Percentiles rank a stretch among this genome's conserved stretches.
These are phyloP conservation scores for Hypoxylon sp. DNA, from an alignment of 2,329 filamentous ascomycete genomes.

Conservation along the genomic window DNA sequence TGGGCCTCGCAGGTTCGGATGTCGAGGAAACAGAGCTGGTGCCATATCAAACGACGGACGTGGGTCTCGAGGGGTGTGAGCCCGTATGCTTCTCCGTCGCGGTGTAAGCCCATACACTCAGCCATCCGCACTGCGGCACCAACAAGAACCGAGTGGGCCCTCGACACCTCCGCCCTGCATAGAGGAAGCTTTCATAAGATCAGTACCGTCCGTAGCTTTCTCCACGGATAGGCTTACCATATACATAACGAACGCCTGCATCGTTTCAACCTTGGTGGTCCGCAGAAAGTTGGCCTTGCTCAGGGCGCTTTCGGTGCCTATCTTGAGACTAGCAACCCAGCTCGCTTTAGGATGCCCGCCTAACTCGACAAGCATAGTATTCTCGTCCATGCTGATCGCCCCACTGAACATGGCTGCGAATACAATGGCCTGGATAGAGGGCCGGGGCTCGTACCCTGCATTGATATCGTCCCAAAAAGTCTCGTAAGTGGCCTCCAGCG, in stretches of 20 bases:
- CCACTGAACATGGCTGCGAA: slow-evolving; percentile 78
- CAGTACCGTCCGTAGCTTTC: slow-evolving; percentile 30
- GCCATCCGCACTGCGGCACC: slow-evolving; percentile 79
- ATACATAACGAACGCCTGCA: slow-evolving; percentile 83
- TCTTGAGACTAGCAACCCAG: slow-evolving; percentile 71
- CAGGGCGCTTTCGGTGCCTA: slow-evolving; percentile 75
- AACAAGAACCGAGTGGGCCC: slow-evolving; percentile 78
- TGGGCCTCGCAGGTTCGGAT: slow-evolving; percentile 80
- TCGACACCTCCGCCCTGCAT: slow-evolving; percentile 77
- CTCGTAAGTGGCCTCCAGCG: slow-evolving; percentile 73
- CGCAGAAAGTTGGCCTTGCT: slow-evolving; percentile 76
- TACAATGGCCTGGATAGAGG: slow-evolving; percentile 74
- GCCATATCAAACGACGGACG: slow-evolving; percentile 78
- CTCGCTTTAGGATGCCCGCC: slow-evolving; percentile 64
- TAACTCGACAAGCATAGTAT: slow-evolving; percentile 63
- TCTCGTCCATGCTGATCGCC: slow-evolving; percentile 72
- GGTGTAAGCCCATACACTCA: slow-evolving; percentile 81
- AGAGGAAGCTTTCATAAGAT: slow-evolving; percentile 69
- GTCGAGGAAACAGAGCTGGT: slow-evolving; percentile 82
- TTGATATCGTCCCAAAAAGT: slow-evolving; percentile 73
- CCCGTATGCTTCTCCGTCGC: slow-evolving; percentile 75
- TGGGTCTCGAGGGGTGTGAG: slow-evolving; percentile 76
- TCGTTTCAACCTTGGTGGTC: slow-evolving; percentile 76
- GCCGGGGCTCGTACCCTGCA: slow-evolving; percentile 69
- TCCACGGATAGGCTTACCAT: slow-evolving; percentile 62